These are phyloP conservation scores for Camellia lanceoleosa DNA, from an alignment of 148 eudicot species.

Conservation along the genomic window DNA sequence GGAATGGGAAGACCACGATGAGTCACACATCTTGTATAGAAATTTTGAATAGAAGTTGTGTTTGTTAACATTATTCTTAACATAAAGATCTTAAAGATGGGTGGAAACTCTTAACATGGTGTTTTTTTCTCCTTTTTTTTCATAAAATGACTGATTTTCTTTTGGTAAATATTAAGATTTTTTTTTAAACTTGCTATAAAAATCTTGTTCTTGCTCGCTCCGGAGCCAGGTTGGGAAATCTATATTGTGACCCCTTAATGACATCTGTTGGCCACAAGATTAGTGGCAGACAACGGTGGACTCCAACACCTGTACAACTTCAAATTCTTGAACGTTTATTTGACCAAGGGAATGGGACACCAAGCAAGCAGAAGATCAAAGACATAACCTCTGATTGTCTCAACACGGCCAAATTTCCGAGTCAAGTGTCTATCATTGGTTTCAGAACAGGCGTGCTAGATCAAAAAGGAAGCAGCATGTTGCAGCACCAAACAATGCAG, in stretches of 20 bases:
- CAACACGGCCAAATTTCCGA: conserved; percentile 90
- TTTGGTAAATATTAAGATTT: too few relatives aligned
- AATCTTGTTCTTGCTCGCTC: conserved; percentile 15
- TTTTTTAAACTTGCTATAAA: neutral
- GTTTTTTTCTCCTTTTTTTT: too few relatives aligned
- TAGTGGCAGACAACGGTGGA: conserved; percentile 81
- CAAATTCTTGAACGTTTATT: conserved; percentile 83
- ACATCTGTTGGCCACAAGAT: conserved; percentile 69
- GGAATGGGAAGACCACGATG: too few relatives aligned
- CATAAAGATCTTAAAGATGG: too few relatives aligned
- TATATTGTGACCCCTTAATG: conserved; percentile 69
- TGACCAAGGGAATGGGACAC: conserved; percentile 83
- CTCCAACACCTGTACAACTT: conserved; percentile 83
- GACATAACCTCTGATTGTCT: conserved; percentile 72
- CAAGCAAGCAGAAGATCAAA: conserved; percentile 91
- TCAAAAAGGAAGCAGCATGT: conserved; percentile 80
- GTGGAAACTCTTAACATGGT: too few relatives aligned
- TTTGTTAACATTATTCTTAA: too few relatives aligned
- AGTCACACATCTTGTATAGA: too few relatives aligned
- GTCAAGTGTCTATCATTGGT: conserved; percentile 94
- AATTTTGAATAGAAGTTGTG: too few relatives aligned
- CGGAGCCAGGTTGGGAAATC: conserved; percentile 78
- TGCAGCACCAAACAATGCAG: conserved; percentile 52
- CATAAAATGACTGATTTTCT: too few relatives aligned
- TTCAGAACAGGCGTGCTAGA: conserved; percentile 91